Evolutionary conservation across 352 stramenopile species (phyloP).

Genomic region (Phytophthora fragariae): DNA sequence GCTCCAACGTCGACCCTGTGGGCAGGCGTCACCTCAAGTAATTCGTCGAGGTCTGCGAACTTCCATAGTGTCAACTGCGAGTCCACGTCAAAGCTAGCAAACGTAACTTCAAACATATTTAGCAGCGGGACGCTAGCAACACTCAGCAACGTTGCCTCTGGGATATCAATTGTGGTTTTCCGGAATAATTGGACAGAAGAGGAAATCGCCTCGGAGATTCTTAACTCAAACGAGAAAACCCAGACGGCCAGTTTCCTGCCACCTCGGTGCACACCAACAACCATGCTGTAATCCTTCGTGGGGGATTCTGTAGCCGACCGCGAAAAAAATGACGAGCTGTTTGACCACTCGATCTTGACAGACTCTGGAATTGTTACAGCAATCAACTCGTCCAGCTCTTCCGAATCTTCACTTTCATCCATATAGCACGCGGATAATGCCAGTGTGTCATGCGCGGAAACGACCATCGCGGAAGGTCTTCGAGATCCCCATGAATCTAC

Average conservation of each 20-base stretch:
- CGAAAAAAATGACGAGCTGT: conserved; percentile 44
- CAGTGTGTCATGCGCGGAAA: conserved; percentile 10
- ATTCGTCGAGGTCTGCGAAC: conserved; percentile 65
- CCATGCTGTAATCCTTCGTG: conserved; percentile 71
- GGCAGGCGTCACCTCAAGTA: conserved; percentile 44
- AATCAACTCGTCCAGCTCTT: conserved; percentile 43
- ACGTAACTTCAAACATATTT: conserved; percentile 53
- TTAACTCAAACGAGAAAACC: conserved; percentile 60
- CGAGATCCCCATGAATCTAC: neutral
- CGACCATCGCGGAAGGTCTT: conserved; percentile 3
- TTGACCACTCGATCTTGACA: conserved; percentile 65
- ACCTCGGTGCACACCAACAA: conserved; percentile 54
- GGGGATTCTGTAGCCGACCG: conserved; percentile 28
- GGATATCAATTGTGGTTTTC: conserved; percentile 48
- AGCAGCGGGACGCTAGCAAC: conserved; percentile 57
- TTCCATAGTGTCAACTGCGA: conserved; percentile 59
- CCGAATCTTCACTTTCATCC: conserved; percentile 35
- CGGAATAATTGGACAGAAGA: conserved; percentile 51
- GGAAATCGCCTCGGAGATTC: conserved; percentile 5
- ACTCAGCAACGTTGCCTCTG: conserved; percentile 38
- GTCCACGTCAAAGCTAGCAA: conserved; percentile 54
- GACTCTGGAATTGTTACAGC: conserved; percentile 52
- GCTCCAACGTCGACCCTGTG: conserved; percentile 52
- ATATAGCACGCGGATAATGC: conserved; percentile 35
- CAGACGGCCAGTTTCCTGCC: conserved; percentile 57